Base-by-base conservation (phyloP, 148 eudicot species). In the Gaultheria prostrata region DNA sequence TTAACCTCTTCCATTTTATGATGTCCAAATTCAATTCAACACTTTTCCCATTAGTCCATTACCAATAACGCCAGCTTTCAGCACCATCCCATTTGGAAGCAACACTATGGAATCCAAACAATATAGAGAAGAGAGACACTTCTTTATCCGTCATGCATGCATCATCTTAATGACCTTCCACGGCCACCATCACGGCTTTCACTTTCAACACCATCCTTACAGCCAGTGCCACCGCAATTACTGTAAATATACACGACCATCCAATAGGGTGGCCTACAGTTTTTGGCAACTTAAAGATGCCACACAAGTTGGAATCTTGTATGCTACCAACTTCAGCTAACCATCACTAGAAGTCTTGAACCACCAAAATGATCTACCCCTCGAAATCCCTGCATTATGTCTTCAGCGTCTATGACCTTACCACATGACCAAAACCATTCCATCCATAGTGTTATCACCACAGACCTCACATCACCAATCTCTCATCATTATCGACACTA, bases 291-390 rank as follows among this genome's bases (percentile, higher is more conserved):
- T 57, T 48, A 76, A 39, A 79, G 26, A 80, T 43, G 10, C 21
- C 33, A 57, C 45, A 80, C 50, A 33, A 20, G 28, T 21, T 35
- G 39, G 30, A 56, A 79, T 10, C 24, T 54, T 8, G 24, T 18
- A 54, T 8, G n/a, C 67, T 20, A 78, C 65, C 81, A 21, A 65
- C 82, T 79, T 79, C 82, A 79, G 39, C 48, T 39, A n/a, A 56
- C 48, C 65, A 33, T 32, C 69, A 79, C 17, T 24, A 20, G 81
- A 10, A 79, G 30, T 11, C 30, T 26, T 21, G 71, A 11, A 79
- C 70, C 32, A 59, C 72, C 28, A 45, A 46, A 10, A 79, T 6
- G 43, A 12, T 50, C 35, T 39, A 4, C 82, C 54, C 43, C 81
- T 33, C 9, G 28, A 30, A 56, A 35, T 79, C 49, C 48, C 46